Evolutionary conservation across 495 filamentous ascomycete species (phyloP).

Genomic region (Achaetomiella virescens): DNA sequence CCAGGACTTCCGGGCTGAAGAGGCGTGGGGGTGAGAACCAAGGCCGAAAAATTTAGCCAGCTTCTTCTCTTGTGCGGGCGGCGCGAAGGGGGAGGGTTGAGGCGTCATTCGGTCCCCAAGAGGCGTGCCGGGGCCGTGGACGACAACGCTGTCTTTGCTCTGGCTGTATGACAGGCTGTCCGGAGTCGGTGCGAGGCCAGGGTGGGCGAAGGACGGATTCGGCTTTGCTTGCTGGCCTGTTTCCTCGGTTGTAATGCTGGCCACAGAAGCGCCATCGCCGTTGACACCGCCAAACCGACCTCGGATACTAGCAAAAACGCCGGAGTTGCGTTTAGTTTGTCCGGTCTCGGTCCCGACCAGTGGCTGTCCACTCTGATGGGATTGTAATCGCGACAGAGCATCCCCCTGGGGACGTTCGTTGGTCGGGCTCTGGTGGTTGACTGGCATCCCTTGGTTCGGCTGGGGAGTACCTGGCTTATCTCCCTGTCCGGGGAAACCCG

Average conservation of each 20-base stretch:
- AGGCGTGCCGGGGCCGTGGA: conserved; percentile 22
- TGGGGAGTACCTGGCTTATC: conserved; percentile 15
- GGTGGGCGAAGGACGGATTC: conserved; percentile 13
- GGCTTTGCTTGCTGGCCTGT: conserved; percentile 15
- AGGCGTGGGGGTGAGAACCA: not conserved
- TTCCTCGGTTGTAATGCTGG: conserved; percentile 31
- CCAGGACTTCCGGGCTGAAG: not conserved
- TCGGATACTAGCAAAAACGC: conserved; percentile 32
- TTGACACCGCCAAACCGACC: conserved; percentile 25
- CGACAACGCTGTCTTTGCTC: conserved; percentile 30
- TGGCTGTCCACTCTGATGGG: conserved; percentile 31
- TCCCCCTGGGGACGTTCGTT: conserved; percentile 1
- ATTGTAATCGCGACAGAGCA: conserved; percentile 32
- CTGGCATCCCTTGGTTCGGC: conserved; percentile 16
- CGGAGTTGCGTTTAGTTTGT: conserved; percentile 32
- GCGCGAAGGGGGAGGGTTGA: conserved; percentile 19
- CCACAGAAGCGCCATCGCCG: conserved; percentile 33
- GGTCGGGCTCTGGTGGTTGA: conserved; percentile 13
- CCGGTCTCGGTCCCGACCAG: conserved; percentile 25
- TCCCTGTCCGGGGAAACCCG: not conserved
- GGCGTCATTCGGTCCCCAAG: conserved; percentile 12
- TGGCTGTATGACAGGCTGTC: conserved; percentile 17
- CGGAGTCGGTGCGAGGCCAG: conserved; percentile 4
- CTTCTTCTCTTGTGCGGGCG: conserved; percentile 17
- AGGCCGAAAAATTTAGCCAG: conserved; percentile 18